phyloP scores from a whole-genome alignment of 768 basidiomycete genomes.

The Pisolithus albus region DNA sequence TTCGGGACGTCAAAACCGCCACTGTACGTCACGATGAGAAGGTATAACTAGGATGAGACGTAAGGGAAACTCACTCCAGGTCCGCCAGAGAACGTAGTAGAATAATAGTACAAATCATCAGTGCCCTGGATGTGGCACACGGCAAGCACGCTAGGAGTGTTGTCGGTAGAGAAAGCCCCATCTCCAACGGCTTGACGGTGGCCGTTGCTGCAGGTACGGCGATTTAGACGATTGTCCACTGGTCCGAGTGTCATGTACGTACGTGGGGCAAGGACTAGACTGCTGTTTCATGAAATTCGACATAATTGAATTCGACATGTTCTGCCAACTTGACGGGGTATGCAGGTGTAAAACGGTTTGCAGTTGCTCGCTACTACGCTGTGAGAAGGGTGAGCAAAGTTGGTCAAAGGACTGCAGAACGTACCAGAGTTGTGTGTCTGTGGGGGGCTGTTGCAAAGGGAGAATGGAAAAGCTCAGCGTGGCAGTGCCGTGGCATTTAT shows the following conservation, averaged over 20 bases:
- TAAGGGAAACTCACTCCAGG: slow-evolving; percentile 57
- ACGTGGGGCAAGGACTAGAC: slow-evolving; percentile 97
- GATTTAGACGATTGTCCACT: slow-evolving; percentile 11
- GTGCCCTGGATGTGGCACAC: slow-evolving; percentile 80
- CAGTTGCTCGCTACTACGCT: too few species aligned
- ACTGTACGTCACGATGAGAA: slow-evolving; percentile 38
- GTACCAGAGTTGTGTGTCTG: too few species aligned
- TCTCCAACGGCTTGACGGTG: slow-evolving; percentile 88
- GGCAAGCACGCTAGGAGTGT: slow-evolving; percentile 72
- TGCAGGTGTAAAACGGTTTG: not conserved
- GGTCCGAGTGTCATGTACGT: slow-evolving; percentile 21
- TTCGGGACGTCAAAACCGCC: slow-evolving; percentile 94
- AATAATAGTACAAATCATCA: slow-evolving; percentile 83
- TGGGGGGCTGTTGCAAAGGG: not conserved
- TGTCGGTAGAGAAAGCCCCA: slow-evolving; percentile 84
- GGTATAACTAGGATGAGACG: not conserved
- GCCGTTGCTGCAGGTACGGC: slow-evolving; percentile 63
- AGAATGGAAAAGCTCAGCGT: not conserved
- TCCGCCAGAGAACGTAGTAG: slow-evolving; percentile 91
- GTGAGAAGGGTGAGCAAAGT: not conserved
- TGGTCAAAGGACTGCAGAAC: not conserved
- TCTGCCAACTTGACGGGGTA: slow-evolving; percentile 71
- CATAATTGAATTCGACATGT: slow-evolving; percentile 69
- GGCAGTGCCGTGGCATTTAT: slow-evolving; percentile 3
- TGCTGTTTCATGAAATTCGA: slow-evolving; percentile 66